phyloP scores from a whole-genome alignment of 1,284 basidiomycete genomes.

The Serendipita sp. region DNA sequence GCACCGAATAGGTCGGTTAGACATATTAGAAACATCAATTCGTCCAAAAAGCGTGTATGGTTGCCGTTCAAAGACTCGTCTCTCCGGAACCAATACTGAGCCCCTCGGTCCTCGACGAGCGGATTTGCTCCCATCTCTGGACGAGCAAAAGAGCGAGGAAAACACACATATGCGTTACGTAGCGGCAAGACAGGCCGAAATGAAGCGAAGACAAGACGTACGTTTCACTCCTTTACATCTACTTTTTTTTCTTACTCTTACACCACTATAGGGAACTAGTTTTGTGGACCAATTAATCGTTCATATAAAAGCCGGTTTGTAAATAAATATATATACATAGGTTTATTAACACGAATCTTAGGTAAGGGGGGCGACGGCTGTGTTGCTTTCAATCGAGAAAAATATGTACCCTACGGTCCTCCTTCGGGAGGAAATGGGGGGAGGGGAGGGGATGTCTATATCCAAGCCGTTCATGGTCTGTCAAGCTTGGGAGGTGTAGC shows the following conservation, averaged over 20 bases:
- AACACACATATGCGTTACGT: background rate
- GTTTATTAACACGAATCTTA: slow-evolving; percentile 20
- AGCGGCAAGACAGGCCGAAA: slow-evolving; percentile 41
- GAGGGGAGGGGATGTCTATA: slow-evolving; percentile 72
- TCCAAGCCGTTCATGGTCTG: slow-evolving; percentile 59
- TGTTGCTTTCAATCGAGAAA: slow-evolving; percentile 70
- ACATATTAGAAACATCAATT: background rate
- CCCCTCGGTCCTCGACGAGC: background rate
- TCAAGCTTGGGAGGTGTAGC: slow-evolving; percentile 64
- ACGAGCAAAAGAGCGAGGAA: background rate
- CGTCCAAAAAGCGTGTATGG: background rate
- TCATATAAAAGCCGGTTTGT: slow-evolving; percentile 51
- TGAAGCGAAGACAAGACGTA: slow-evolving; percentile 61
- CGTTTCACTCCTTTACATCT: slow-evolving; percentile 18
- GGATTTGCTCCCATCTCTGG: background rate
- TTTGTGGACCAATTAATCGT: slow-evolving; percentile 74
- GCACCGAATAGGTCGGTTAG: background rate
- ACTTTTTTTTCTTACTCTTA: background rate
- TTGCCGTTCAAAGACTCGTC: background rate
- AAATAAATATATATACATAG: slow-evolving; percentile 9
- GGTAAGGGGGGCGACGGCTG: slow-evolving; percentile 75
- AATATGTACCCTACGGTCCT: slow-evolving; percentile 63
- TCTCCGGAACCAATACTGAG: background rate
- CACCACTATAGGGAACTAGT: slow-evolving; percentile 43
- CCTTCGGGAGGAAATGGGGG: slow-evolving; percentile 87